A percentile compares a stretch with the other conserved stretches of the same genome.
Conservation (phyloP, 805 yeast species). For the Yarrowia sp. region DNA sequence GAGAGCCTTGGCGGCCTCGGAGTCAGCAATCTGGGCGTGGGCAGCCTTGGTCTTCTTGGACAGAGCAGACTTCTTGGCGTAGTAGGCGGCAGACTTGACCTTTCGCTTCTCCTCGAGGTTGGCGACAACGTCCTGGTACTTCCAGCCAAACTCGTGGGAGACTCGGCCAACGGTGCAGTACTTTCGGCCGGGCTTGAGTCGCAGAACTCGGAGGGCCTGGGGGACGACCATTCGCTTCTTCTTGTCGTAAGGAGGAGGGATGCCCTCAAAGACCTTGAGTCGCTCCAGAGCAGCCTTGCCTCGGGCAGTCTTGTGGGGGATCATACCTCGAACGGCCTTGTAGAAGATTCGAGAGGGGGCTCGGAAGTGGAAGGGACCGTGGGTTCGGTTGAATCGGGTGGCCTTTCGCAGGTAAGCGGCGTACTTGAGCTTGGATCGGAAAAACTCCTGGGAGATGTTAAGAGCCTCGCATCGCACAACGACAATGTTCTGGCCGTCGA, state of each 20-base stretch:
- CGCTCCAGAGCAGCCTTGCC: constrained; percentile 99
- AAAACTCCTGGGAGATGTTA: constrained; percentile 99
- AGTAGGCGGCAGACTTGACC: constrained; percentile 98
- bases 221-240: constrained; percentile 99
- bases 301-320: constrained; percentile 99
- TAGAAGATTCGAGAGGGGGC: constrained; percentile 99
- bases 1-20: constrained; percentile 91
- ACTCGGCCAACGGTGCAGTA: constrained; percentile 98
- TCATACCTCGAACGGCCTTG: constrained; percentile 99
- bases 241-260: constrained; percentile 99
- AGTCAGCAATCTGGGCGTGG: constrained; percentile 82
- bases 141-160: constrained; percentile 98
- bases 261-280: constrained; percentile 99
- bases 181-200: constrained; percentile 99
- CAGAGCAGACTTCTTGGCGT: constrained; percentile 97
- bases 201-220: constrained; percentile 98
- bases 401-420: constrained; percentile 99
- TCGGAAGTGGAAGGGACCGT: constrained; percentile 99
- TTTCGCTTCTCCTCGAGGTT: constrained; percentile 99
- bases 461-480: constrained; percentile 96
- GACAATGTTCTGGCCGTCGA: constrained; percentile 97
- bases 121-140: constrained; percentile 97
- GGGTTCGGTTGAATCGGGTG: constrained; percentile 97
- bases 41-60: constrained; percentile 91
- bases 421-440: constrained; percentile 99